Evolutionary conservation across 2,329 filamentous ascomycete species (phyloP), one percentile per base, ranked within the genome.

Genomic region (Atkinsonella texensis): DNA sequence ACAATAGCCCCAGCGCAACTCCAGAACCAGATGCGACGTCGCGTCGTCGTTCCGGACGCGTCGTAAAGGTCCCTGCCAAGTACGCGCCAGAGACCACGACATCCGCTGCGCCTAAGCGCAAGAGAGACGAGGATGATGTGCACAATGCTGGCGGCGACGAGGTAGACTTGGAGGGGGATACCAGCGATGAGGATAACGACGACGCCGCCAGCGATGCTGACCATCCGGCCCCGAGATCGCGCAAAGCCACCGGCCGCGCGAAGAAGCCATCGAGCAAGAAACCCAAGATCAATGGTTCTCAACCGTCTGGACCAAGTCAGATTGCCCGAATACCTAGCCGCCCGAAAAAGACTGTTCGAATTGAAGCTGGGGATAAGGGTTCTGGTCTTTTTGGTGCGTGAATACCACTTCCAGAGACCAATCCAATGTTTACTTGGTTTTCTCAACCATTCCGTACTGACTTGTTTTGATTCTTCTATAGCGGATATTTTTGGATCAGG

Each of bases 21-120:
- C 73, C 76, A 55, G 74, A 76, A 51, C 69, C 71, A 55, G 71
- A 74, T 55, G 68, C 70, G 54, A 71, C 73, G 62, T 72, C 74
- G 68, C 76, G 77, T 74, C 82, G 83, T 66, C 79, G 81, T 58
- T 86, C 83, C 39, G 80, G 81, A 79, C 81, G 81, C 79, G 80
- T 81, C 70, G 74, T 80, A 55, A 78, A 72, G 62, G 73, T 71
- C 38, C 79, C 80, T 45, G 65, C 75, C 62, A 83, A 83, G 64
- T 84, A 80, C 67, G 71, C 71, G 52, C 75, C 78, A 51, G 75
- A 82, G 54, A 54, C 61, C 50, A 53, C 63, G 42, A 57, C 58
- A 58, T 62, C 70, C 50, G 59, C 68, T 45, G 69, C 70, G 42
- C 63, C 73, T 48, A 84, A 83, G 68, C 76, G 81, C 65, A 84